Conservation (phyloP, 2,329 filamentous ascomycete genomes). For the Fusarium ambrosium region DNA sequence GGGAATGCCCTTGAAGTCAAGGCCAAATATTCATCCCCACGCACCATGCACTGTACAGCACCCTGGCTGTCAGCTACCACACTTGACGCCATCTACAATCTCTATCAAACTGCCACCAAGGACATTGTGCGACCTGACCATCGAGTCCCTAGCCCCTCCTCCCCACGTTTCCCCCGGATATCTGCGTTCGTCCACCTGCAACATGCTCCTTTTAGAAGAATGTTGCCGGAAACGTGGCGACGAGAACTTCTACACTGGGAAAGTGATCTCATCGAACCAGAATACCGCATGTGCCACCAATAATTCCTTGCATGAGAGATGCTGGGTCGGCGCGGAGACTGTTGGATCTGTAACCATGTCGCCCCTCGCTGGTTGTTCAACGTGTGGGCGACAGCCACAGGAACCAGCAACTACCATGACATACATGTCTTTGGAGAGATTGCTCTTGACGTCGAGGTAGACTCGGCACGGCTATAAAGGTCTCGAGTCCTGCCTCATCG, state of each 20-base stretch:
- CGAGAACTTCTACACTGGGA: slow-evolving; percentile 2
- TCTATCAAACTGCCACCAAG: slow-evolving; percentile 12
- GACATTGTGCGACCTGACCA: slow-evolving; percentile 22
- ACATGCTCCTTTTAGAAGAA: slow-evolving; percentile 33
- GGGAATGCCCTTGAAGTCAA: neutral
- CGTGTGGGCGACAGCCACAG: slow-evolving; percentile 16
- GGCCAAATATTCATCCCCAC: neutral
- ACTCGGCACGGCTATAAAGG: slow-evolving; percentile 26
- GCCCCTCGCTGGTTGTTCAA: slow-evolving; percentile 1
- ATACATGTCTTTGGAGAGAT: neutral
- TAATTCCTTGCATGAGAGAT: slow-evolving; percentile 19
- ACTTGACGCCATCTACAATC: neutral
- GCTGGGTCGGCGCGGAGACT: neutral
- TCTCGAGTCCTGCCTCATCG: neutral
- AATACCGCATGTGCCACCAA: neutral
- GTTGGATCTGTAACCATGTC: slow-evolving; percentile 22
- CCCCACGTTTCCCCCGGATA: slow-evolving; percentile 32
- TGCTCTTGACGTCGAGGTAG: neutral
- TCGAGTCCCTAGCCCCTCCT: slow-evolving; percentile 15
- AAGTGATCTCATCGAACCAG: slow-evolving; percentile 22
- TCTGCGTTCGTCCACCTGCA: slow-evolving; percentile 40
- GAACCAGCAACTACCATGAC: neutral
- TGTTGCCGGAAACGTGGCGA: slow-evolving; percentile 13
- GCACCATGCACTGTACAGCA: slow-evolving; percentile 3
- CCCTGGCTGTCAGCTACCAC: neutral